Evolutionary conservation across 2,329 filamentous ascomycete genomes (phyloP).

Genomic region (Rutstroemia sp.): DNA sequence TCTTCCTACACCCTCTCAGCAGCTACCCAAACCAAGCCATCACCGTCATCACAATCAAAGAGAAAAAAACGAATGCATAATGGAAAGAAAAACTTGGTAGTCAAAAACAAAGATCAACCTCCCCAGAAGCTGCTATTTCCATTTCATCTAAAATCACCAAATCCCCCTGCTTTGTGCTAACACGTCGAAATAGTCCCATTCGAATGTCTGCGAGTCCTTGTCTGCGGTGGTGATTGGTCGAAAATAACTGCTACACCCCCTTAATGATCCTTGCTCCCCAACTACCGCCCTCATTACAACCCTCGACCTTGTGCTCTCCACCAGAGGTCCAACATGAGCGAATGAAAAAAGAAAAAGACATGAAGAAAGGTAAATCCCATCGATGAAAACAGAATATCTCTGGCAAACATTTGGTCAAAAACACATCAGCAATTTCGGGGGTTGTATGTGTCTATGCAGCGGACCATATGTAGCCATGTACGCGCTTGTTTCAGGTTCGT

Average conservation of each 20-base stretch:
- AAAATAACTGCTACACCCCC: slow-evolving; percentile 4
- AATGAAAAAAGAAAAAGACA: slow-evolving; percentile 1
- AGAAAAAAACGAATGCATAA: slow-evolving; percentile 7
- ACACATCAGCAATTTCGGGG: background rate
- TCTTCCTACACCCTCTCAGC: too few species aligned
- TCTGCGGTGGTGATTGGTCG: slow-evolving; percentile 3
- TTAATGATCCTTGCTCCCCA: background rate
- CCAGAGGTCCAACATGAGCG: background rate
- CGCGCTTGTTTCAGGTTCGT: slow-evolving; percentile 6
- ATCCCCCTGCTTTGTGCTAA: slow-evolving; percentile 1
- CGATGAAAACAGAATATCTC: background rate
- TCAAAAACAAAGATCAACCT: slow-evolving; percentile 21
- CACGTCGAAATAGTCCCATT: background rate
- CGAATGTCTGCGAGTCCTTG: slow-evolving; percentile 8
- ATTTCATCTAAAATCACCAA: slow-evolving; percentile 8
- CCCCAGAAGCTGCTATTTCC: slow-evolving; percentile 28
- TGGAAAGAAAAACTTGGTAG: background rate
- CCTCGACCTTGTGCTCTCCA: background rate
- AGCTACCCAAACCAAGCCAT: background rate
- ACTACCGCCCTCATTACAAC: slow-evolving; percentile 1
- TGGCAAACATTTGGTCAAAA: slow-evolving; percentile 1
- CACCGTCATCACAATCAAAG: slow-evolving; percentile 2
- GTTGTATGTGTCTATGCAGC: background rate
- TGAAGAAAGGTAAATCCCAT: background rate
- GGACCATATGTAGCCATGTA: slow-evolving; percentile 1